Percentiles rank a stretch among this genome's conserved stretches.
Evolutionary conservation across 2,329 filamentous ascomycete species (phyloP).

Genomic region (Aspergillus japonicus): DNA sequence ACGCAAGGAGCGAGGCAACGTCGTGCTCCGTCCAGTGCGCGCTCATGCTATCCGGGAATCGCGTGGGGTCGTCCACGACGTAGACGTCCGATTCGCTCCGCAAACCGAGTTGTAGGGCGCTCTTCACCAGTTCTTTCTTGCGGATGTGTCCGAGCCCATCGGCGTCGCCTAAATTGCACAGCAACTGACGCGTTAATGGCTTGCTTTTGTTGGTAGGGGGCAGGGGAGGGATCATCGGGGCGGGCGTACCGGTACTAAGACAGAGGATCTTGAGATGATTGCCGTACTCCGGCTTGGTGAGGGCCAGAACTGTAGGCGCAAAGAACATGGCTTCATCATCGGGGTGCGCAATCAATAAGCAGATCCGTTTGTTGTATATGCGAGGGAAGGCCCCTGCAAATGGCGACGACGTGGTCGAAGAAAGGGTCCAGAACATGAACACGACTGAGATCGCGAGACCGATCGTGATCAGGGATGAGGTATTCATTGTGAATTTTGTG

Average conservation of each 20-base stretch:
- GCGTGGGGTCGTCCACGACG: conserved; percentile 73
- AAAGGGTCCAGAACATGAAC: conserved; percentile 45
- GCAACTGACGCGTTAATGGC: conserved; percentile 1
- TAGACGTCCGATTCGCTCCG: conserved; percentile 74
- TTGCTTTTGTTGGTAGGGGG: not conserved
- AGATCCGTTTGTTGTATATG: conserved; percentile 79
- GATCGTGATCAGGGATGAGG: conserved; percentile 27
- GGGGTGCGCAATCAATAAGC: conserved; percentile 91
- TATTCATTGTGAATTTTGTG: conserved; percentile 14
- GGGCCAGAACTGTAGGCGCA: conserved; percentile 78
- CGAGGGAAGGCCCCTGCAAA: conserved; percentile 52
- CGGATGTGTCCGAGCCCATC: conserved; percentile 82
- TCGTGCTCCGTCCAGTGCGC: conserved; percentile 69
- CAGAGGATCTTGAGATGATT: conserved; percentile 96
- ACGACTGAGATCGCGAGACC: conserved; percentile 41
- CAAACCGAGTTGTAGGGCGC: conserved; percentile 73
- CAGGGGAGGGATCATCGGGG: not conserved
- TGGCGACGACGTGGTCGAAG: conserved; percentile 40
- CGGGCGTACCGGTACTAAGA: conserved; percentile 70
- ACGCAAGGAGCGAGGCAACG: conserved; percentile 68
- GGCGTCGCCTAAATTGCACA: conserved; percentile 64
- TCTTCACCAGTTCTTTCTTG: conserved; percentile 79
- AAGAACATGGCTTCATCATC: conserved; percentile 99
- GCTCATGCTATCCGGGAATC: conserved; percentile 87
- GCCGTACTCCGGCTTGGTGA: conserved; percentile 73